Conservation (phyloP, 192 early-diverging fungal species). For the Coemansia javaensis region DNA sequence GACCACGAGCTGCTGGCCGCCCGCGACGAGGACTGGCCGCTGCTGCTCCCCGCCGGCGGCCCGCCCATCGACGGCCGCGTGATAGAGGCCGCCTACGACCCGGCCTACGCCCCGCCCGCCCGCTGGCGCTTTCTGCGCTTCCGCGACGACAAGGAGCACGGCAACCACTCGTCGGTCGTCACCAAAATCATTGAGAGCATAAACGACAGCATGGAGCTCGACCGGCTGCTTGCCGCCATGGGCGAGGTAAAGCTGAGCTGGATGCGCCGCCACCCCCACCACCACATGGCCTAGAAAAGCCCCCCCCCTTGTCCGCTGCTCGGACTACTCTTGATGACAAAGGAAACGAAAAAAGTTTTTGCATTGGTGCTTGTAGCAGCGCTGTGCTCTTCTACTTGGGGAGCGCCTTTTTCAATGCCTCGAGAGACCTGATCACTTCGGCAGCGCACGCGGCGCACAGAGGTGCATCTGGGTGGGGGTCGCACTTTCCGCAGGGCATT, state of each 20-base stretch:
- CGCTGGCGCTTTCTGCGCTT: slow-evolving; percentile 72
- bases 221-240: slow-evolving; percentile 11
- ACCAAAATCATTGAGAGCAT: slow-evolving; percentile 65
- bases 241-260: slow-evolving; percentile 7
- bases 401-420: too few relatives aligned
- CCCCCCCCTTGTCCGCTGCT: too few relatives aligned
- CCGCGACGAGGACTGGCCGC: slow-evolving; percentile 54
- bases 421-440: too few relatives aligned
- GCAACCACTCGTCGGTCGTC: slow-evolving; percentile 62
- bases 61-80: slow-evolving; percentile 53
- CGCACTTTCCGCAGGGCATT: too few relatives aligned
- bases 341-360: too few relatives aligned
- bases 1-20: slow-evolving; percentile 55
- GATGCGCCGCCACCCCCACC: slow-evolving; percentile 17
- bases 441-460: too few relatives aligned
- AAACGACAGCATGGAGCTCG: slow-evolving; percentile 56
- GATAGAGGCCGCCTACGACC: slow-evolving; percentile 62
- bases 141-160: slow-evolving; percentile 73
- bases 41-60: slow-evolving; percentile 15
- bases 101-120: slow-evolving; percentile 29
- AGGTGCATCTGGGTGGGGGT: too few relatives aligned
- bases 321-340: background rate
- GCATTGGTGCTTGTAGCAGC: too few relatives aligned
- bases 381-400: too few relatives aligned
- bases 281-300: too few relatives aligned